phyloP scores from a whole-genome alignment of 345 rosid species.

The Nasturtium officinale region DNA sequence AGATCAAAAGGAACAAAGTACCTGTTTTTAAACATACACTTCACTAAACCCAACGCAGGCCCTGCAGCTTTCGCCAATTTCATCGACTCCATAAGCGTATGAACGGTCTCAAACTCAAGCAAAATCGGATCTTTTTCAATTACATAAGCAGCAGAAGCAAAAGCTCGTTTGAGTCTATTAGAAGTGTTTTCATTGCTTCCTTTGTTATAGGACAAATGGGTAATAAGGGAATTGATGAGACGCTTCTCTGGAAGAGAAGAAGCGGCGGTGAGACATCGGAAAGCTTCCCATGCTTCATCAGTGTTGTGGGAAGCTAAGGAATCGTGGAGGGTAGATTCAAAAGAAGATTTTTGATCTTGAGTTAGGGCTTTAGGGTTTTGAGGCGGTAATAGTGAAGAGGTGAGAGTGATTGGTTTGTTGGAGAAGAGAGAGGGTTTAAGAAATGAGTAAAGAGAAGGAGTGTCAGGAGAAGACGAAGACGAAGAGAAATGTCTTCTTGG shows the following conservation, averaged over 20 bases:
- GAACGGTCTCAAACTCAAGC: slow-evolving; percentile 59
- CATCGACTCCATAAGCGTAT: slow-evolving; percentile 64
- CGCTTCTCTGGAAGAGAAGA: slow-evolving; percentile 60
- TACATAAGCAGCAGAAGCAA: slow-evolving; percentile 74
- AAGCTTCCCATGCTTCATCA: slow-evolving; percentile 82
- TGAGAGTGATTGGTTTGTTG: slow-evolving; percentile 39
- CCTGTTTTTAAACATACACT: slow-evolving; percentile 79
- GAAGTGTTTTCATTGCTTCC: slow-evolving; percentile 33
- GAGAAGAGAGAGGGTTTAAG: slow-evolving; percentile 75
- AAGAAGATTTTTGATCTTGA: slow-evolving; percentile 47
- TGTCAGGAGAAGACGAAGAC: slow-evolving; percentile 49
- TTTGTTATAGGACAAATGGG: slow-evolving; percentile 47
- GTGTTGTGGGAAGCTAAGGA: slow-evolving; percentile 58
- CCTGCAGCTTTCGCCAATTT: slow-evolving; percentile 54
- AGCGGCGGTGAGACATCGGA: slow-evolving; percentile 61
- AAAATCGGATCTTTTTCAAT: slow-evolving; percentile 64
- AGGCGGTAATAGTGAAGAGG: slow-evolving; percentile 28
- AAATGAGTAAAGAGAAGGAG: slow-evolving; percentile 69
- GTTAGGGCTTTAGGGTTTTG: slow-evolving; percentile 50
- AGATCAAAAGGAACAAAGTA: slow-evolving; percentile 72
- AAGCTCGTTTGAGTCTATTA: slow-evolving; percentile 87
- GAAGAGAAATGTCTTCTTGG: slow-evolving; percentile 45
- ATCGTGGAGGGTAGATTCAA: slow-evolving; percentile 60
- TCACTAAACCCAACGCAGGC: slow-evolving; percentile 82
- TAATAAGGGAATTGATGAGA: slow-evolving; percentile 71